Percentiles rank a stretch among this genome's conserved stretches.
phyloP scores from a whole-genome alignment of 2,329 filamentous ascomycete species.

The Grosmannia serpens region DNA sequence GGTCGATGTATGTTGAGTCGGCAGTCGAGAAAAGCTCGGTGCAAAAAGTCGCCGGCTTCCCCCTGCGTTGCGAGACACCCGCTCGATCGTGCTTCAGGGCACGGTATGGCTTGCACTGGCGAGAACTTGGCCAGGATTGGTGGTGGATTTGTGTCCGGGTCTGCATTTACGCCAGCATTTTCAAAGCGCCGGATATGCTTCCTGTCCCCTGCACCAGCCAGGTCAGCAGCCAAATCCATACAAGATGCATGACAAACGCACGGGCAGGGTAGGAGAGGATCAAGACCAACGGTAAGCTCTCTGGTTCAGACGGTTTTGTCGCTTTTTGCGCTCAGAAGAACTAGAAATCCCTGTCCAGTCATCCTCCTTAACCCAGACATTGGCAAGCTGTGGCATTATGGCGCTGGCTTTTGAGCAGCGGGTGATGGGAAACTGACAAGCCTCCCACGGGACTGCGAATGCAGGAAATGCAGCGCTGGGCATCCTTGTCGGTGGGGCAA shows the following conservation, averaged over 20 bases:
- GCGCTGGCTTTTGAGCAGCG: neutral
- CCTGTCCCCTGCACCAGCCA: neutral
- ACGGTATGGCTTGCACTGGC: neutral
- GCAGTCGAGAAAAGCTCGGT: neutral
- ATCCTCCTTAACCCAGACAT: neutral
- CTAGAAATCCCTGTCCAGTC: conserved; percentile 3
- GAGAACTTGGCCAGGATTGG: neutral
- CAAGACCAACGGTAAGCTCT: conserved; percentile 4
- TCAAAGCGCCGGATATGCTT: neutral
- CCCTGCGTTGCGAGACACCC: neutral
- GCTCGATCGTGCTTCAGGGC: neutral
- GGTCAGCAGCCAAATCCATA: neutral
- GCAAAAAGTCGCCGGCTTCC: neutral
- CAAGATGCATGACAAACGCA: neutral
- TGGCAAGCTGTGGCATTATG: neutral
- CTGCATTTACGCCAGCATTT: neutral
- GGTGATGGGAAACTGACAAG: neutral
- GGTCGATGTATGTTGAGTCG: neutral
- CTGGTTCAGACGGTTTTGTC: conserved; percentile 8
- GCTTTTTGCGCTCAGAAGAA: conserved; percentile 4
- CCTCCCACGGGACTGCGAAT: neutral
- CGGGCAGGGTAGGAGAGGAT: neutral
- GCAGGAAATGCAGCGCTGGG: neutral
- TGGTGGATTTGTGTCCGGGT: neutral
- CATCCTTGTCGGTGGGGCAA: neutral